Evolutionary conservation across 495 filamentous ascomycete genomes (phyloP), one percentile per base, ranked within the genome.

Genomic region (Talaromyces thailandensis): DNA sequence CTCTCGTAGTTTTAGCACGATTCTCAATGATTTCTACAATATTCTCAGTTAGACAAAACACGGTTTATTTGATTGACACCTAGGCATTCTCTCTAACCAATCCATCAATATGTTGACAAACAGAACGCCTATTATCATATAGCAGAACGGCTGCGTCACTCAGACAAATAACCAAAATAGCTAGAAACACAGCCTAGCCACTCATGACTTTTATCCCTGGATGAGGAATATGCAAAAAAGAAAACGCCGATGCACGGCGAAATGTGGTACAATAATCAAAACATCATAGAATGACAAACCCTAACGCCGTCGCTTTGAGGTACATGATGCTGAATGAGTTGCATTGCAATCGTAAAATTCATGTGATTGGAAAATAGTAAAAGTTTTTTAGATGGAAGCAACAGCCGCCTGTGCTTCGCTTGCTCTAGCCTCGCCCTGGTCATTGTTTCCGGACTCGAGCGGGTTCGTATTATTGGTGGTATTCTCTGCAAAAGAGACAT

Each of bases 261-360:
- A 53, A 26, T 5, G 5, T 6, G n/a, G n/a, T 14, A 24, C 50
- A 11, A 26, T 52, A 25, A 16, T 9, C 43, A 48, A 21, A 21
- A 8, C 7, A 23, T 21, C 5, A 12, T 48, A 55, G 18, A 52
- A 52, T 12, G 18, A 55, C 23, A 55, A 16, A 14, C 51, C 51
- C n/a, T 14, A 26, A 55, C 51, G 23, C 55, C 55, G 16, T 57
- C 55, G 55, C 55, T 57, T 56, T 57, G 14, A 35, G 3, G 35
- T 16, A 18, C 8, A 32, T 14, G 16, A 57, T 16, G 4, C 18
- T 28, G 25, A 57, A 55, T 55, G 23, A 26, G n/a, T 7, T 48
- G 18, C 43, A 48, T 48, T 48, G 43, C 43, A 55, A 55, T 55
- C 51, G 51, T 55, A 25, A 55, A 25, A 55, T 55, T 55, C 51